phyloP scores from a whole-genome alignment of 305 asterid genomes.

The Fraxinus ornus region DNA sequence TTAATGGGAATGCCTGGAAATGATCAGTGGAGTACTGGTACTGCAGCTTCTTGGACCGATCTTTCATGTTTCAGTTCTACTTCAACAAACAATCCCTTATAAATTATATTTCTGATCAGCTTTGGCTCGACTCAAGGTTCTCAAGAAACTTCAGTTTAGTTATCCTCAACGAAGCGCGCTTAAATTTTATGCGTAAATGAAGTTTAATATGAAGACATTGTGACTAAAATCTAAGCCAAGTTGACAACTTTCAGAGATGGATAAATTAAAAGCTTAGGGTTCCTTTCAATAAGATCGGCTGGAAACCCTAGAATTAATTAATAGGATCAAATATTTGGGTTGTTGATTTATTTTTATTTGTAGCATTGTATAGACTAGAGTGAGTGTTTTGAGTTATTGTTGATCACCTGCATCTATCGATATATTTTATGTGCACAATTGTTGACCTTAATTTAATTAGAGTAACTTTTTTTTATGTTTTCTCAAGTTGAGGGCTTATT shows the following conservation, averaged over 20 bases:
- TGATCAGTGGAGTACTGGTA: slow-evolving; percentile 6
- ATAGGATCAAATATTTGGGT: not conserved
- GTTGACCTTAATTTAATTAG: too few relatives aligned
- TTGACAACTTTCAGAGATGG: not conserved
- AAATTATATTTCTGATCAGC: not conserved
- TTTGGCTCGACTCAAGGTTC: not conserved
- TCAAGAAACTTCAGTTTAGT: not conserved
- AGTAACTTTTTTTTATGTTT: too few relatives aligned
- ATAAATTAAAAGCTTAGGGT: not conserved
- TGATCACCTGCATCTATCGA: not conserved
- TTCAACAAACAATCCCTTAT: slow-evolving; percentile 1
- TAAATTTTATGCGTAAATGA: not conserved
- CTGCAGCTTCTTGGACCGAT: slow-evolving; percentile 14
- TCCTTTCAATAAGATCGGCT: not conserved
- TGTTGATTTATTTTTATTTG: not conserved
- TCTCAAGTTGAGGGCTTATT: too few relatives aligned
- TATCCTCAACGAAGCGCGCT: not conserved
- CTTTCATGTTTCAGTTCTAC: not conserved
- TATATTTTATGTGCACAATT: too few relatives aligned
- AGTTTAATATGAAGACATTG: not conserved
- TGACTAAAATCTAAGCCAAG: not conserved
- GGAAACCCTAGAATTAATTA: slow-evolving; percentile 20
- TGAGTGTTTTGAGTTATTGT: not conserved
- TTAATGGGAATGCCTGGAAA: slow-evolving; percentile 10
- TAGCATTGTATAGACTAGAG: not conserved